phyloP scores from a whole-genome alignment of 108 stramenopile genomes.

The Skeletonema tropicum region DNA sequence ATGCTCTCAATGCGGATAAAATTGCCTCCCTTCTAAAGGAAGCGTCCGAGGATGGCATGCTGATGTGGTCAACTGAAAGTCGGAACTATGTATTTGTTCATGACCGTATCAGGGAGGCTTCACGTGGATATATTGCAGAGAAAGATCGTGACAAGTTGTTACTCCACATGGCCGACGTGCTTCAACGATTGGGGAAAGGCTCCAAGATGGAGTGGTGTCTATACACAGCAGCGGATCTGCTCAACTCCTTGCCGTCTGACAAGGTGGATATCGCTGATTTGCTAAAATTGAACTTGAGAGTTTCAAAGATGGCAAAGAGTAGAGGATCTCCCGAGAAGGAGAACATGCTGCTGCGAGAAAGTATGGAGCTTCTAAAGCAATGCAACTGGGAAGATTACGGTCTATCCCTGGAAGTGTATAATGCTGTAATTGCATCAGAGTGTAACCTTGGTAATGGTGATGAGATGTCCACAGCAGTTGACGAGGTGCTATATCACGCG shows the following conservation, averaged over 20 bases:
- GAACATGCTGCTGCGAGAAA: neutral
- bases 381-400: slow-evolving; percentile 12
- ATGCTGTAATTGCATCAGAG: slow-evolving; percentile 3
- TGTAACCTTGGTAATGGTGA: slow-evolving; percentile 12
- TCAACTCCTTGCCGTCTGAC: slow-evolving; percentile 13
- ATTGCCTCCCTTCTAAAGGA: neutral
- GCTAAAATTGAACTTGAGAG: neutral
- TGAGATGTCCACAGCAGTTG: slow-evolving; percentile 1
- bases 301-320: slow-evolving; percentile 1
- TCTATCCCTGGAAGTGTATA: slow-evolving; percentile 2
- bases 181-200: neutral
- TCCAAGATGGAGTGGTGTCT: slow-evolving; percentile 27
- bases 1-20: neutral
- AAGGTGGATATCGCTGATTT: slow-evolving; percentile 6
- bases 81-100: slow-evolving; percentile 16
- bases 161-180: slow-evolving; percentile 3
- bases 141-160: slow-evolving; percentile 1
- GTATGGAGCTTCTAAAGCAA: neutral
- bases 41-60: slow-evolving; percentile 13
- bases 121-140: neutral
- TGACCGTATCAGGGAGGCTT: slow-evolving; percentile 26
- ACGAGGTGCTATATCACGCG: slow-evolving; percentile 21
- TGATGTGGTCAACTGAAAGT: too few species aligned
- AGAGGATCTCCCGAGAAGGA: slow-evolving; percentile 1
- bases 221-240: slow-evolving; percentile 30